Conservation (phyloP, 2,329 filamentous ascomycete genomes). For the Monosporascus sp. region DNA sequence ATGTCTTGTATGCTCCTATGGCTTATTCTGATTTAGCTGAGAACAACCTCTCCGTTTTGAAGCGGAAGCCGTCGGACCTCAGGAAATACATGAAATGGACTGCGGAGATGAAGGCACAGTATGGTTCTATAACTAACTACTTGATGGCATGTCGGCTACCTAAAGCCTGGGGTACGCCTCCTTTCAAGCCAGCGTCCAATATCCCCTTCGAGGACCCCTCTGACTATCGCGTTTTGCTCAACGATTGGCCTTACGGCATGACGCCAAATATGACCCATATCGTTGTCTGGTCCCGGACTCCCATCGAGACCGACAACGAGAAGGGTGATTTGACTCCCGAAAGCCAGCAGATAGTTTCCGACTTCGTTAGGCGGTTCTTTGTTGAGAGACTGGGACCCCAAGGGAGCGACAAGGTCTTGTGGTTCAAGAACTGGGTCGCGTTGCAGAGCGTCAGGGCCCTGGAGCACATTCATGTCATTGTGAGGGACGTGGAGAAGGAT, state of each 20-base stretch:
- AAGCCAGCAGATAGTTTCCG: constrained; percentile 58
- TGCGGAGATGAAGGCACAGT: constrained; percentile 59
- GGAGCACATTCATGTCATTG: constrained; percentile 82
- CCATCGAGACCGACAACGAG: constrained; percentile 63
- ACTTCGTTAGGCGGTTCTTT: constrained; percentile 69
- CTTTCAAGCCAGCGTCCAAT: constrained; percentile 46
- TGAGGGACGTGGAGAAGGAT: constrained; percentile 48
- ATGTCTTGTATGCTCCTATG: not conserved
- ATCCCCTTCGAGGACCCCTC: constrained; percentile 48
- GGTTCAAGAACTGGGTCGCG: constrained; percentile 93
- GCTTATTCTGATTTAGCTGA: constrained; percentile 15
- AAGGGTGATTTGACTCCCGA: constrained; percentile 69
- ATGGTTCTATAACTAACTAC: constrained; percentile 77
- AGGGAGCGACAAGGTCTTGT: constrained; percentile 55
- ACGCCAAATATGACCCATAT: constrained; percentile 65
- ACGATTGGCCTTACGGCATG: constrained; percentile 93
- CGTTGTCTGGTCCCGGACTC: constrained; percentile 86
- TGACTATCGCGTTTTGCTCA: constrained; percentile 68
- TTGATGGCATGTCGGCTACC: constrained; percentile 68
- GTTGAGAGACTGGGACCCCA: constrained; percentile 46
- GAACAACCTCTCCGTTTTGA: constrained; percentile 67
- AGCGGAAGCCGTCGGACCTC: constrained; percentile 75
- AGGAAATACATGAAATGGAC: constrained; percentile 76
- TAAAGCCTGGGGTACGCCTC: constrained; percentile 57
- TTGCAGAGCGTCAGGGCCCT: constrained; percentile 83